phyloP scores from a whole-genome alignment of 257 asterid genomes.

The Cinchona pubescens region DNA sequence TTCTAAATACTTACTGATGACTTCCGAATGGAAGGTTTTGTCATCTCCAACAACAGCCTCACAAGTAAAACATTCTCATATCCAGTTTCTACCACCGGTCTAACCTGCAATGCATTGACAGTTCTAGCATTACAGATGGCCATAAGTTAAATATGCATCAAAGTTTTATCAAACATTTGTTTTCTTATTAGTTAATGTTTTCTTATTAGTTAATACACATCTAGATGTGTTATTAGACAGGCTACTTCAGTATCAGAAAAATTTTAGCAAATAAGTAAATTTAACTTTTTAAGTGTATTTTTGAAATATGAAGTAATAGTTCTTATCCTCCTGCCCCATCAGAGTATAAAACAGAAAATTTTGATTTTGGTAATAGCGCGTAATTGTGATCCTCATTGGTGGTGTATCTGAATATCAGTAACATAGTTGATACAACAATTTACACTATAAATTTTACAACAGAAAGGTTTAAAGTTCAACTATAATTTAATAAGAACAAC shows the following conservation, averaged over 20 bases:
- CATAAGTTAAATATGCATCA: neutral
- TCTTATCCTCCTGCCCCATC: no score
- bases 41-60: constrained; percentile 76
- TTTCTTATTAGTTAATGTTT: no score
- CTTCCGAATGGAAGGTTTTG: constrained; percentile 64
- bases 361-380: no score
- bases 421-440: no score
- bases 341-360: no score
- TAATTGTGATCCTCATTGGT: no score
- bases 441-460: neutral
- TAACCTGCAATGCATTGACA: constrained; percentile 55
- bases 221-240: no score
- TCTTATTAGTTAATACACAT: no score
- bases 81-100: constrained; percentile 98
- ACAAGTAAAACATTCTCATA: constrained; percentile 85
- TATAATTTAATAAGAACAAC: neutral
- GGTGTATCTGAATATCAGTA: no score
- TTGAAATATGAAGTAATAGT: no score
- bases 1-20: constrained; percentile 66
- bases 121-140: constrained; percentile 11
- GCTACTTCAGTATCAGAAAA: neutral
- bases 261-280: no score
- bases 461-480: neutral
- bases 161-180: neutral
- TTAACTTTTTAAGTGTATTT: no score